Percentiles rank a stretch among this genome's conserved stretches.
phyloP scores from a whole-genome alignment of 192 early-diverging fungal species.

The Phycomyces nitens region DNA sequence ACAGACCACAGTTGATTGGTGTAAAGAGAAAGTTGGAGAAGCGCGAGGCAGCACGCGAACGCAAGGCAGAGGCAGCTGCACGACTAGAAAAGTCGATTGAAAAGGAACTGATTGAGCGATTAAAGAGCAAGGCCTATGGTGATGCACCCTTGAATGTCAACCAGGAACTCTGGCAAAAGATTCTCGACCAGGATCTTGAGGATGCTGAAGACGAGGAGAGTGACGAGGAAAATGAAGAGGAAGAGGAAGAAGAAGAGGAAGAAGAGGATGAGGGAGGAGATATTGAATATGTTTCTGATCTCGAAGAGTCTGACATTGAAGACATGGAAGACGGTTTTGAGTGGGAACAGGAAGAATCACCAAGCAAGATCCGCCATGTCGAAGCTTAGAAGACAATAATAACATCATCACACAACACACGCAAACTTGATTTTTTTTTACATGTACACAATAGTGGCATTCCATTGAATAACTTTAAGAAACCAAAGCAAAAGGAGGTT shows the following conservation, averaged over 20 bases:
- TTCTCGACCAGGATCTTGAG: slow-evolving; percentile 73
- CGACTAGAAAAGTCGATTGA: slow-evolving; percentile 89
- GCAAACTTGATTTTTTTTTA: too few relatives aligned
- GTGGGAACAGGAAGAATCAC: slow-evolving; percentile 22
- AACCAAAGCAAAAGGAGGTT: too few relatives aligned
- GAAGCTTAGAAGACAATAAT: too few relatives aligned
- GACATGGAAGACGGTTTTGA: slow-evolving; percentile 24
- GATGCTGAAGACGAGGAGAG: slow-evolving; percentile 68
- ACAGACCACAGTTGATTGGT: slow-evolving; percentile 72
- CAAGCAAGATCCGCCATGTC: neutral
- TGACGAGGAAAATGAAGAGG: slow-evolving; percentile 70
- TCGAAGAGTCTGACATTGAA: slow-evolving; percentile 59
- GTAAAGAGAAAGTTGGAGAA: slow-evolving; percentile 95
- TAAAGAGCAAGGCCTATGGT: slow-evolving; percentile 92
- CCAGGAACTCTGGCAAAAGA: slow-evolving; percentile 84
- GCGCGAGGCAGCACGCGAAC: slow-evolving; percentile 80
- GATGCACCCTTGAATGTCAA: slow-evolving; percentile 95
- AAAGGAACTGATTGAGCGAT: slow-evolving; percentile 89
- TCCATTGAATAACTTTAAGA: too few relatives aligned
- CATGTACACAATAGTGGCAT: too few relatives aligned
- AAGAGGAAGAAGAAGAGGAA: slow-evolving; percentile 52
- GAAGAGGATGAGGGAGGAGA: slow-evolving; percentile 54
- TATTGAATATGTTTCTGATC: slow-evolving; percentile 57
- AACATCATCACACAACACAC: too few relatives aligned
- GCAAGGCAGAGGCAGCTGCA: slow-evolving; percentile 88